These are phyloP conservation scores for Gossypioides kirkii DNA, from an alignment of 345 rosid species.

Conservation along the genomic window DNA sequence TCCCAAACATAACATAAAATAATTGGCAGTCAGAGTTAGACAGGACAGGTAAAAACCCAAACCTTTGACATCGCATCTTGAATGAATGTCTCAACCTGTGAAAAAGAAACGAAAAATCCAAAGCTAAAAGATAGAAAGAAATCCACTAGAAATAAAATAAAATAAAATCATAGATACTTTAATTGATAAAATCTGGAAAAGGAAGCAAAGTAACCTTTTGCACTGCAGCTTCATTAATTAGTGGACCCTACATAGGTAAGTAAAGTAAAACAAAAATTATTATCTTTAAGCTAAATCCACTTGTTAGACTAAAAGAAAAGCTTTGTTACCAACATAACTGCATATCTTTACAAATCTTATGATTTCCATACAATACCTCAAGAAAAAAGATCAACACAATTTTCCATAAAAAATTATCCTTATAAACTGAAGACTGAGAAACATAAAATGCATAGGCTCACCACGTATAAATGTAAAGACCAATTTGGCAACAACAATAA, in stretches of 20 bases:
- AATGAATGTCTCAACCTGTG: background rate
- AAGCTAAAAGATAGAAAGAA: conserved; percentile 19
- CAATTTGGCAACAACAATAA: background rate
- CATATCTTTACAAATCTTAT: background rate
- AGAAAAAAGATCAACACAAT: background rate
- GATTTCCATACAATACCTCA: background rate
- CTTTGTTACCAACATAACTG: background rate
- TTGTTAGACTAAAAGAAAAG: background rate
- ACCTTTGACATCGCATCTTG: background rate
- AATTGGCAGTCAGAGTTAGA: background rate
- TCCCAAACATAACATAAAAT: background rate
- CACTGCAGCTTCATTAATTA: conserved; percentile 88
- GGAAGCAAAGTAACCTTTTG: conserved; percentile 54
- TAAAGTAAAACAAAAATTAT: conserved; percentile 9
- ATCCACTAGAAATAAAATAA: conserved; percentile 5
- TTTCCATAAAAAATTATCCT: background rate
- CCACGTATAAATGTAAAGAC: background rate
- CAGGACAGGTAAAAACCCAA: background rate
- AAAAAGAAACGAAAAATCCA: conserved; percentile 11
- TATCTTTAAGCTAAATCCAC: conserved; percentile 8
- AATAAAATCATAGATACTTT: background rate
- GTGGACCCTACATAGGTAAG: conserved; percentile 68
- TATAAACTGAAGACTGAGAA: conserved; percentile 6
- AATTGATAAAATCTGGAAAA: conserved; percentile 13
- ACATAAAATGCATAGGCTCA: background rate